A percentile compares a stretch with the other conserved stretches of the same genome.
phyloP scores from a whole-genome alignment of 176 grass and related monocot genomes.

The Calamus simplicifolius region DNA sequence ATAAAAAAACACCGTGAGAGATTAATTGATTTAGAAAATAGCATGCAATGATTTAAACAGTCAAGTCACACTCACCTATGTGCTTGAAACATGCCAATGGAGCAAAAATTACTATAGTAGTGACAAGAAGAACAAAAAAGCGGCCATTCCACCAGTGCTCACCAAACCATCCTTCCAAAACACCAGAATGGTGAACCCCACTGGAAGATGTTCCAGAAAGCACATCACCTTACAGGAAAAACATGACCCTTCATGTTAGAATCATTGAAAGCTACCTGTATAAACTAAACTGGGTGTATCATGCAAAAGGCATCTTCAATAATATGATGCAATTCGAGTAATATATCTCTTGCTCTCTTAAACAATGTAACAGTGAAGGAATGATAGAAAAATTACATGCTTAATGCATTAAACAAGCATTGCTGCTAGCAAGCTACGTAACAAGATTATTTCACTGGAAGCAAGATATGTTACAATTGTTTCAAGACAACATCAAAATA shows the following conservation, averaged over 20 bases:
- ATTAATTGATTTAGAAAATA: no score
- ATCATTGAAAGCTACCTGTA: neutral
- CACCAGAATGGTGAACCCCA: conserved; percentile 72
- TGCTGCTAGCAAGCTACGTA: no score
- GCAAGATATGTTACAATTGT: no score
- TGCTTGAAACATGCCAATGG: conserved; percentile 83
- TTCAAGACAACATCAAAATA: neutral
- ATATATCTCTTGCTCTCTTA: no score
- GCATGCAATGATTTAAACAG: neutral
- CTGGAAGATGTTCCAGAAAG: conserved; percentile 73
- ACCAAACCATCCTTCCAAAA: conserved; percentile 95
- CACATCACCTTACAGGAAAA: conserved; percentile 57
- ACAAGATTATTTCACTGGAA: no score
- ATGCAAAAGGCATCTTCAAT: no score
- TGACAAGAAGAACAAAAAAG: conserved; percentile 63
- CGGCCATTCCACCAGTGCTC: conserved; percentile 82
- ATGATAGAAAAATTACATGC: no score
- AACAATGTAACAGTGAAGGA: no score
- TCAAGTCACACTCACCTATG: conserved; percentile 39
- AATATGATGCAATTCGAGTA: no score
- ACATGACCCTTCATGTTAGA: neutral
- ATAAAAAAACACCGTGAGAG: neutral
- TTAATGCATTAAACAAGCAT: no score
- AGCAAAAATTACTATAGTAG: conserved; percentile 51
- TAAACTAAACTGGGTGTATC: no score